These are phyloP conservation scores for Trapa incisa DNA, from an alignment of 345 rosid species.

Conservation along the genomic window DNA sequence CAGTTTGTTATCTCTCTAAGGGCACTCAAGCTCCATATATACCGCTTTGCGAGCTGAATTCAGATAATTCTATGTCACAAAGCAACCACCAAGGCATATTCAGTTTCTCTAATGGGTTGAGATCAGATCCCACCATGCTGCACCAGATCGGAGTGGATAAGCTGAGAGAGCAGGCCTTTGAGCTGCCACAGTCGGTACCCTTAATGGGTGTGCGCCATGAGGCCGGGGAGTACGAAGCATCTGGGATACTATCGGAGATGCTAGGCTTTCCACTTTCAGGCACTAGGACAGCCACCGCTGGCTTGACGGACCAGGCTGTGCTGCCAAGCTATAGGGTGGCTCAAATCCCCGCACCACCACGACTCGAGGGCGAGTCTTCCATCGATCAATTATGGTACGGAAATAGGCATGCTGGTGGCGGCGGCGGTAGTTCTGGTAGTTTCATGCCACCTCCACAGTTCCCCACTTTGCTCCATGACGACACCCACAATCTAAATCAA, in stretches of 20 bases:
- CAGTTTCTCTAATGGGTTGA: slow-evolving; percentile 62
- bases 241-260: slow-evolving; percentile 89
- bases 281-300: slow-evolving; percentile 10
- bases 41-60: slow-evolving; percentile 9
- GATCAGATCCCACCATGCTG: slow-evolving; percentile 6
- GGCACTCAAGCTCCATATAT: neutral
- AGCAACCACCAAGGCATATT: slow-evolving; percentile 59
- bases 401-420: neutral
- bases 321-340: neutral
- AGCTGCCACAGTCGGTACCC: neutral
- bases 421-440: neutral
- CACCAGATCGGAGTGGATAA: neutral
- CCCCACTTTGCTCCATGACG: slow-evolving; percentile 40
- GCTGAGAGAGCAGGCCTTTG: neutral
- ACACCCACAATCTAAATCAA: slow-evolving; percentile 23
- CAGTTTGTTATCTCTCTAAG: slow-evolving; percentile 2
- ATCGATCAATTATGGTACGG: neutral
- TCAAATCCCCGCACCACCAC: slow-evolving; percentile 2
- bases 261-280: slow-evolving; percentile 52
- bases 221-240: slow-evolving; percentile 56
- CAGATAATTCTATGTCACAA: slow-evolving; percentile 64
- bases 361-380: slow-evolving; percentile 14
- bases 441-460: neutral
- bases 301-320: neutral
- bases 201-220: slow-evolving; percentile 13